Conservation (phyloP, 2,329 filamentous ascomycete genomes). For the Aspergillus sp. region DNA sequence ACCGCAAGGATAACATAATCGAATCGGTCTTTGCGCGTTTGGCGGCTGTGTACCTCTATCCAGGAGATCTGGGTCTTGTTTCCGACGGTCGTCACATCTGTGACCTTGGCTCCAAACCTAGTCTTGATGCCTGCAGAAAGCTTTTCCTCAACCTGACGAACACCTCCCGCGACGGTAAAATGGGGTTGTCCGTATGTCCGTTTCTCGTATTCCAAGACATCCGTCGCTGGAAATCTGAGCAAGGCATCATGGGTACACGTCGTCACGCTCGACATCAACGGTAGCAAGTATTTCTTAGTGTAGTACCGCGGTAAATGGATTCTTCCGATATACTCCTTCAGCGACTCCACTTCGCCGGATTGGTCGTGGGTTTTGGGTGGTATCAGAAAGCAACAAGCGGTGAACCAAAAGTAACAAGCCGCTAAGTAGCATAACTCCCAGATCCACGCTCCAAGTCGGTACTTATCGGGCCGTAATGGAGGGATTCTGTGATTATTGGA, state of each 20-base stretch:
- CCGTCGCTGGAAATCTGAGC: constrained; percentile 20
- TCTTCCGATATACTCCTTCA: constrained; percentile 8
- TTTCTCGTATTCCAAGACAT: constrained; percentile 20
- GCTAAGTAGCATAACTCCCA: constrained; percentile 7
- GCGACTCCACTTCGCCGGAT: constrained; percentile 7
- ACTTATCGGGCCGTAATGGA: constrained; percentile 2
- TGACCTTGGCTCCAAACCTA: constrained; percentile 12
- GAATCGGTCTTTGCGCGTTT: constrained; percentile 12
- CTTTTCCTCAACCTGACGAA: constrained; percentile 16
- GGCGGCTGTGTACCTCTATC: constrained; percentile 7
- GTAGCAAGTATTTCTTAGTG: constrained; percentile 11
- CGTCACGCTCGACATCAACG: constrained; percentile 34
- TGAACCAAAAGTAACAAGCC: constrained; percentile 16
- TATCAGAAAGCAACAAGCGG: constrained; percentile 12
- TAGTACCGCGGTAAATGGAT: constrained; percentile 9
- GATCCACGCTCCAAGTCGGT: constrained; percentile 5
- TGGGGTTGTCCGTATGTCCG: constrained; percentile 20
- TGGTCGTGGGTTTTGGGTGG: neutral
- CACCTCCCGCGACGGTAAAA: constrained; percentile 19
- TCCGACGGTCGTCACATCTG: constrained; percentile 4
- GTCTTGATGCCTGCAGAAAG: constrained; percentile 11
- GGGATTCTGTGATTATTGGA: constrained; percentile 15
- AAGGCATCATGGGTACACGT: constrained; percentile 24
- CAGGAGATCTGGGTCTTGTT: constrained; percentile 9
- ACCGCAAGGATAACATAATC: constrained; percentile 53